These are phyloP conservation scores for Aspergillus clavatus DNA, from an alignment of 2,329 filamentous ascomycete genomes.

Conservation along the genomic window DNA sequence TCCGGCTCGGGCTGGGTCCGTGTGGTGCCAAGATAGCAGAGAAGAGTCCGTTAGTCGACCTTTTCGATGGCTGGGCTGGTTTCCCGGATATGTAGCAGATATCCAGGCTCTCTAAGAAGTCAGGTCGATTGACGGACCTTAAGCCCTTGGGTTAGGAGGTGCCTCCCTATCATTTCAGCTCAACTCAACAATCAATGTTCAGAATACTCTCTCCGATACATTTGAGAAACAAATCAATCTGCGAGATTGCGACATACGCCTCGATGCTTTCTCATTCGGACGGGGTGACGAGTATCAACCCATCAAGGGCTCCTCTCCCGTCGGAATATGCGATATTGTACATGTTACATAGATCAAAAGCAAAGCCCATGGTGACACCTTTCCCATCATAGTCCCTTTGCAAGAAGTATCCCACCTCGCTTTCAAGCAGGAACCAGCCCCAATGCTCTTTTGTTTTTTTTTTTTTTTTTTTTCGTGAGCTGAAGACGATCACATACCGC, in stretches of 20 bases:
- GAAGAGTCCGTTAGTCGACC: too few relatives aligned
- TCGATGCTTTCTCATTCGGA: not conserved
- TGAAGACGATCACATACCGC: not conserved
- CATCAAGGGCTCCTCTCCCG: not conserved
- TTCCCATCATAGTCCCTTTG: not conserved
- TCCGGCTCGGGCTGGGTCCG: slow-evolving; percentile 10
- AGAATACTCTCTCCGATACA: too few relatives aligned
- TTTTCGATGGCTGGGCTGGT: too few relatives aligned
- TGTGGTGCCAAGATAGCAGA: slow-evolving; percentile 1
- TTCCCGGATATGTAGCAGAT: too few relatives aligned
- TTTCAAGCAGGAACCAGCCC: not conserved
- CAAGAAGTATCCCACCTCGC: not conserved
- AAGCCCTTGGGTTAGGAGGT: too few relatives aligned
- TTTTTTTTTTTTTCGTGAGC: too few relatives aligned
- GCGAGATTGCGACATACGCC: too few relatives aligned
- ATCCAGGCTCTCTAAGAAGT: too few relatives aligned
- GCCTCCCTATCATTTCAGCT: too few relatives aligned
- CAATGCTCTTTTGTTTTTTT: not conserved
- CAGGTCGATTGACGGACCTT: too few relatives aligned
- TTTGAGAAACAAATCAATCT: too few relatives aligned
- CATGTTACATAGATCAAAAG: not conserved
- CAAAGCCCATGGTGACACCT: not conserved
- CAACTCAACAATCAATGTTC: too few relatives aligned
- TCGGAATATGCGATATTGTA: not conserved
- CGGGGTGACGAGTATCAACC: not conserved